Conservation (phyloP, 129 eudicot genomes). For the Pseudognaphalium luteoalbum region DNA sequence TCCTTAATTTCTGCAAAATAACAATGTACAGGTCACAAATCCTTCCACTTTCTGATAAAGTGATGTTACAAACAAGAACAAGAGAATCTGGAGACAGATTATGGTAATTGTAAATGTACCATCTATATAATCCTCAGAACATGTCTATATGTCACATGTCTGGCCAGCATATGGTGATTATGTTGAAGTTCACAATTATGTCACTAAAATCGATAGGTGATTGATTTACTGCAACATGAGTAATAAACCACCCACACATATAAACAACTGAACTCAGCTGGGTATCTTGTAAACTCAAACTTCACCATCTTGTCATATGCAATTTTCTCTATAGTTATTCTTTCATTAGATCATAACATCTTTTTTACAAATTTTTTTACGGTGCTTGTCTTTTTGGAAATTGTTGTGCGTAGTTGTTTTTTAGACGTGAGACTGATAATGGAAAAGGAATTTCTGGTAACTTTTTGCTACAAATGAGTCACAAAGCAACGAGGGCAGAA, state of each 20-base stretch:
- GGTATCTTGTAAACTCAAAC: background rate
- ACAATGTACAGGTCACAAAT: background rate
- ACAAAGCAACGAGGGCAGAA: background rate
- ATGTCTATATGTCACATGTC: background rate
- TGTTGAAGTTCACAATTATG: background rate
- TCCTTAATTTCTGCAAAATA: too few species aligned
- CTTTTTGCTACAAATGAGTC: background rate
- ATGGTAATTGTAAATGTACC: background rate
- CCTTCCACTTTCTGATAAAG: background rate
- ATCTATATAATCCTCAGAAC: background rate
- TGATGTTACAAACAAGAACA: background rate
- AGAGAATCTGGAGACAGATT: slow-evolving; percentile 15
- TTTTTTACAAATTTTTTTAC: background rate
- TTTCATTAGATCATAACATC: background rate
- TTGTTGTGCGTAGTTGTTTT: background rate
- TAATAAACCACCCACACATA: background rate
- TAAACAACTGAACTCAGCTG: background rate
- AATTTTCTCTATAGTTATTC: too few species aligned
- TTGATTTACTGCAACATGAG: background rate
- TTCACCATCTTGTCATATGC: background rate
- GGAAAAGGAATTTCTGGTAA: background rate
- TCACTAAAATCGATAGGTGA: background rate
- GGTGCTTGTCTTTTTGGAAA: background rate
- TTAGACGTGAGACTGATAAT: background rate
- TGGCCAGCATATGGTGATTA: background rate